phyloP scores from a whole-genome alignment of 2,329 filamentous ascomycete genomes.

The Curvularia sp. region DNA sequence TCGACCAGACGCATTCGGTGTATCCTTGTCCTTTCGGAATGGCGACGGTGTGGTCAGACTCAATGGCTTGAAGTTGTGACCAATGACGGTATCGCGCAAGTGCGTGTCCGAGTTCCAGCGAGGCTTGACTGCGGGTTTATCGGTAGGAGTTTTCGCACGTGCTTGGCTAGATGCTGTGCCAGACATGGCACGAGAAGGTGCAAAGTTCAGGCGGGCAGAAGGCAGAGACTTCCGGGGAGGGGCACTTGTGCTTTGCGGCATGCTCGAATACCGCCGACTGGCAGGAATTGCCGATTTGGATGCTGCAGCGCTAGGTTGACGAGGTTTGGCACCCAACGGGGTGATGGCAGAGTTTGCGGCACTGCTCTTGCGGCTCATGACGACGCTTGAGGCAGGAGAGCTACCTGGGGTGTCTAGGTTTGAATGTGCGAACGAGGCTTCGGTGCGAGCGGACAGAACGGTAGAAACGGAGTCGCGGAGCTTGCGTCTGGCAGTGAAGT shows the following conservation, averaged over 20 bases:
- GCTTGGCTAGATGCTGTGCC: constrained; percentile 34
- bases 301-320: constrained; percentile 55
- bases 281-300: constrained; percentile 51
- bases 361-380: constrained; percentile 61
- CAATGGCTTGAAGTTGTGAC: constrained; percentile 50
- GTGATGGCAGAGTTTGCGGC: constrained; percentile 55
- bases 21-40: constrained; percentile 31
- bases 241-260: constrained; percentile 48
- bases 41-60: constrained; percentile 46
- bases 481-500: constrained; percentile 71
- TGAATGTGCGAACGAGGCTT: constrained; percentile 74
- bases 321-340: constrained; percentile 56
- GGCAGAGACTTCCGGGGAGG: constrained; percentile 32
- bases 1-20: constrained; percentile 29
- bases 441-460: constrained; percentile 74
- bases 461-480: constrained; percentile 92
- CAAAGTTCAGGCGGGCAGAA: constrained; percentile 27
- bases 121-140: constrained; percentile 42
- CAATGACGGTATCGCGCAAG: constrained; percentile 48
- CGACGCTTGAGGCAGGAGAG: constrained; percentile 71
- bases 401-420: constrained; percentile 66
- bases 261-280: constrained; percentile 57
- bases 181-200: constrained; percentile 36
- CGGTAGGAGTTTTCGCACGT: constrained; percentile 39
- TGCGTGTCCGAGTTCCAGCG: constrained; percentile 51